These are phyloP conservation scores for Stemphylium beticola DNA, from an alignment of 2,329 filamentous ascomycete genomes.

Conservation along the genomic window DNA sequence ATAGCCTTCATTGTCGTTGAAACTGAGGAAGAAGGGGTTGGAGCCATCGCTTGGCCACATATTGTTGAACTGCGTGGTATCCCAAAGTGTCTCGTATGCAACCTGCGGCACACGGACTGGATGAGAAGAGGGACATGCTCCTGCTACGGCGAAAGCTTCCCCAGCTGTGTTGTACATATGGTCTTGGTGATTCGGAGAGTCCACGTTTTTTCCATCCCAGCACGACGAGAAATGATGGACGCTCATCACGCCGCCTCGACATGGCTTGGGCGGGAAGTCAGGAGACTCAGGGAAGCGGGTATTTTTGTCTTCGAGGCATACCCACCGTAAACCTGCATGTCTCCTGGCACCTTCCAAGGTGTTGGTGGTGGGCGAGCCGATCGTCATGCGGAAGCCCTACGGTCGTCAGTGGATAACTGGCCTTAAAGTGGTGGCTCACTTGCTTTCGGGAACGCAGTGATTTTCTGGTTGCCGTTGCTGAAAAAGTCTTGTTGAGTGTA, in stretches of 20 bases:
- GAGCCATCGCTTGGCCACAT: constrained; percentile 37
- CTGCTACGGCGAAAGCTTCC: constrained; percentile 29
- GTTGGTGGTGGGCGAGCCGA: constrained; percentile 37
- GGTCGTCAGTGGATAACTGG: background rate
- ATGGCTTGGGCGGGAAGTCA: constrained; percentile 12
- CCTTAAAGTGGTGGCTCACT: background rate
- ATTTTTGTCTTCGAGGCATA: constrained; percentile 32
- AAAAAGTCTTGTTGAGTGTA: constrained; percentile 47
- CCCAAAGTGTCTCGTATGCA: constrained; percentile 42
- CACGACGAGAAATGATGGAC: constrained; percentile 33
- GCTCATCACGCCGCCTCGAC: constrained; percentile 12
- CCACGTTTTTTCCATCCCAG: constrained; percentile 59
- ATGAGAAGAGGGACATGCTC: constrained; percentile 35
- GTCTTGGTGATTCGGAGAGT: constrained; percentile 62
- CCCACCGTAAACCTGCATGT: constrained; percentile 4
- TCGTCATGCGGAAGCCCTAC: constrained; percentile 43
- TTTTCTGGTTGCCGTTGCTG: constrained; percentile 30
- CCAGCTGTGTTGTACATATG: constrained; percentile 46
- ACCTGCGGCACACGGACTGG: constrained; percentile 40
- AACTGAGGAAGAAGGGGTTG: constrained; percentile 36
- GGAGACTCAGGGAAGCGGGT: constrained; percentile 16
- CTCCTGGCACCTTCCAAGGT: constrained; percentile 12
- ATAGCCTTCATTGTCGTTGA: constrained; percentile 35
- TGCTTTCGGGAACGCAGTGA: constrained; percentile 34
- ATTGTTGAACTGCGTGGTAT: constrained; percentile 32